These are phyloP conservation scores for Symbiodinium natans DNA, from an alignment of 73 alveolate species.

Conservation along the genomic window DNA sequence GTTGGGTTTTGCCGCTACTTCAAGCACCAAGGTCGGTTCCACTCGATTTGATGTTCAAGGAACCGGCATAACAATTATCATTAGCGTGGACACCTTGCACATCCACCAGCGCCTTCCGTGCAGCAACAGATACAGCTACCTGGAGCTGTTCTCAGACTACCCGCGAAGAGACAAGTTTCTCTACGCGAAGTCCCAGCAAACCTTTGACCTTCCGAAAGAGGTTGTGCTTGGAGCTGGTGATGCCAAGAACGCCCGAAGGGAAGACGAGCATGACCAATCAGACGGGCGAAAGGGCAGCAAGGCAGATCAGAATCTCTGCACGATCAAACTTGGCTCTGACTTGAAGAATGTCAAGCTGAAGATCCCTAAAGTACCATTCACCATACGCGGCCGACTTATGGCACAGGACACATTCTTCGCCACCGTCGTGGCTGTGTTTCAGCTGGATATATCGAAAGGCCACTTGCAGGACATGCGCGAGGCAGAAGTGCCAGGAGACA, in stretches of 20 bases:
- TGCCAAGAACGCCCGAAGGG: not conserved
- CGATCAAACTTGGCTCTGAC: conserved; percentile 38
- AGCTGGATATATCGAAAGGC: conserved; percentile 27
- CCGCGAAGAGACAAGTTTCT: conserved; percentile 52
- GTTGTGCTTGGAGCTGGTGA: not conserved
- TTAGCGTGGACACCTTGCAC: conserved; percentile 22
- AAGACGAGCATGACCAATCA: not conserved
- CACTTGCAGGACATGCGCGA: conserved; percentile 25
- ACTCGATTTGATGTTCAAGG: conserved; percentile 64
- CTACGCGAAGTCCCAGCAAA: conserved; percentile 53
- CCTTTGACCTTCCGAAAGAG: conserved; percentile 43
- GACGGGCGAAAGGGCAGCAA: conserved; percentile 5
- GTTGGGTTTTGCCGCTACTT: not conserved
- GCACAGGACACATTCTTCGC: conserved; percentile 67
- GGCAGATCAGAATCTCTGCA: conserved; percentile 28
- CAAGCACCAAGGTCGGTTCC: not conserved
- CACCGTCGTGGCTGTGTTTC: conserved; percentile 25
- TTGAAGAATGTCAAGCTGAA: conserved; percentile 65
- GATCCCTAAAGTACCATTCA: conserved; percentile 65
- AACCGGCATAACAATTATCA: conserved; percentile 19
- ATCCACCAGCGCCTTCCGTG: conserved; percentile 21
- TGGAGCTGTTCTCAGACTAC: conserved; percentile 72
- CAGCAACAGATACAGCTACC: conserved; percentile 56
- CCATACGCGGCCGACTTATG: conserved; percentile 53
- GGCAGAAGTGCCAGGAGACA: not conserved